Conservation (phyloP, 2,329 filamentous ascomycete genomes). For the Kalmusia sp. region DNA sequence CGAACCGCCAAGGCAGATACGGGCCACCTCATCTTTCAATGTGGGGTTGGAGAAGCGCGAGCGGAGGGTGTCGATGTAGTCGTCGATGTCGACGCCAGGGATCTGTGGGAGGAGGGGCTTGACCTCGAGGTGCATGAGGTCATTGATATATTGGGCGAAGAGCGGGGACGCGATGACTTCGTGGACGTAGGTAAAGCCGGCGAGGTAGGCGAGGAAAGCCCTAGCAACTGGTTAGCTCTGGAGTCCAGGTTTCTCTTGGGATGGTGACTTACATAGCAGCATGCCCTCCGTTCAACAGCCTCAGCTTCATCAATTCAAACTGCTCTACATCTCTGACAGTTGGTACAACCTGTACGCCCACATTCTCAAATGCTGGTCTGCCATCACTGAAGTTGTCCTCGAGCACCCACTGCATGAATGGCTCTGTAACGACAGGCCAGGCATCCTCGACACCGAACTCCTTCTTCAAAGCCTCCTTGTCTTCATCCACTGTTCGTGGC, state of each 20-base stretch:
- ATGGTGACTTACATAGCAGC: slow-evolving; percentile 23
- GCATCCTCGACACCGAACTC: slow-evolving; percentile 33
- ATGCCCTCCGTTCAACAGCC: slow-evolving; percentile 36
- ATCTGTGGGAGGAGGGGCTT: slow-evolving; percentile 36
- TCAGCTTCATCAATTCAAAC: slow-evolving; percentile 38
- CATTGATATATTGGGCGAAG: slow-evolving; percentile 33
- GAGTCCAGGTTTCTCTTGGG: neutral
- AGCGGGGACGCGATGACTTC: slow-evolving; percentile 33
- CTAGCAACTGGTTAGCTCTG: neutral
- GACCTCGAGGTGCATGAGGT: slow-evolving; percentile 40
- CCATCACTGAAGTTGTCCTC: slow-evolving; percentile 39
- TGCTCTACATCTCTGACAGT: slow-evolving; percentile 34
- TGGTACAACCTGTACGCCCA: slow-evolving; percentile 37
- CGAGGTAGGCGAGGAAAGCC: slow-evolving; percentile 33
- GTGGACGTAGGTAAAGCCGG: slow-evolving; percentile 35
- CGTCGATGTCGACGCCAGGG: slow-evolving; percentile 34
- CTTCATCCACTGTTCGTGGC: slow-evolving; percentile 30
- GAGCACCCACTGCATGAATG: slow-evolving; percentile 38
- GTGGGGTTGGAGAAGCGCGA: slow-evolving; percentile 36
- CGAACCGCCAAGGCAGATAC: slow-evolving; percentile 38
- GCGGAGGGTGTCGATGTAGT: slow-evolving; percentile 35
- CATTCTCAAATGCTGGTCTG: slow-evolving; percentile 36
- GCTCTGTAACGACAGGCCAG: slow-evolving; percentile 38
- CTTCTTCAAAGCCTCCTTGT: slow-evolving; percentile 27
- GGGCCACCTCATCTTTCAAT: slow-evolving; percentile 36